phyloP scores from a whole-genome alignment of 2,329 filamentous ascomycete genomes.

The Dissoconium aciculare region DNA sequence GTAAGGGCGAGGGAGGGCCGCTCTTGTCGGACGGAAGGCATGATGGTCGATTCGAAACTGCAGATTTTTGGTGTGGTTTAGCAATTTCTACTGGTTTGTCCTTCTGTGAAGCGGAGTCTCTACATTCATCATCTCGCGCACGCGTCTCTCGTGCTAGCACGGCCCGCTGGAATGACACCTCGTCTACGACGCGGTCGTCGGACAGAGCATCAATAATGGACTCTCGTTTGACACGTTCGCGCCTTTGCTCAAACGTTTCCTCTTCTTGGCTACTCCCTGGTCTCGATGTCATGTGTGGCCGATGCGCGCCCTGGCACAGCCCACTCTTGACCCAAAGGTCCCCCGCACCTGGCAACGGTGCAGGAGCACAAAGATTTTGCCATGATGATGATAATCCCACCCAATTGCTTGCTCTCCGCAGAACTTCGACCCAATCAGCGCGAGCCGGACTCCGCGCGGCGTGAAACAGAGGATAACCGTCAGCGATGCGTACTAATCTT shows the following conservation, averaged over 20 bases:
- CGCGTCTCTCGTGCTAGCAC: constrained; percentile 46
- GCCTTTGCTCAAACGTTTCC: constrained; percentile 40
- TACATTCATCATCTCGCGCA: constrained; percentile 41
- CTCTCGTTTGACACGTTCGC: constrained; percentile 46
- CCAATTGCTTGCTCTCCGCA: constrained; percentile 55
- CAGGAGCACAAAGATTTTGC: constrained; percentile 52
- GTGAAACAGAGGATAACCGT: constrained; percentile 71
- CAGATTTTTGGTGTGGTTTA: constrained; percentile 2
- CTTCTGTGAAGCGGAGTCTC: constrained; percentile 21
- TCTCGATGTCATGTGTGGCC: too few relatives aligned
- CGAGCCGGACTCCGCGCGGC: constrained; percentile 55
- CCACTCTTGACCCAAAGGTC: constrained; percentile 21
- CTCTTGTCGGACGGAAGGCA: constrained; percentile 3
- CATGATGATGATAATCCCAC: constrained; percentile 49
- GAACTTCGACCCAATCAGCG: constrained; percentile 65
- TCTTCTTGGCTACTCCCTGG: too few relatives aligned
- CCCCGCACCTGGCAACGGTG: constrained; percentile 26
- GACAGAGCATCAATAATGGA: constrained; percentile 52
- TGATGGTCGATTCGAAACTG: constrained; percentile 3
- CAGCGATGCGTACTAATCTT: constrained; percentile 54
- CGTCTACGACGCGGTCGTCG: constrained; percentile 53
- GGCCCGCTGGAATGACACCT: constrained; percentile 48
- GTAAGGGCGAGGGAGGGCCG: constrained; percentile 10
- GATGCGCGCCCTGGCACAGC: too few relatives aligned
- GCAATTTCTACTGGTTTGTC: too few relatives aligned